phyloP scores from a whole-genome alignment of 257 asterid genomes.

The Scutellaria baicalensis region DNA sequence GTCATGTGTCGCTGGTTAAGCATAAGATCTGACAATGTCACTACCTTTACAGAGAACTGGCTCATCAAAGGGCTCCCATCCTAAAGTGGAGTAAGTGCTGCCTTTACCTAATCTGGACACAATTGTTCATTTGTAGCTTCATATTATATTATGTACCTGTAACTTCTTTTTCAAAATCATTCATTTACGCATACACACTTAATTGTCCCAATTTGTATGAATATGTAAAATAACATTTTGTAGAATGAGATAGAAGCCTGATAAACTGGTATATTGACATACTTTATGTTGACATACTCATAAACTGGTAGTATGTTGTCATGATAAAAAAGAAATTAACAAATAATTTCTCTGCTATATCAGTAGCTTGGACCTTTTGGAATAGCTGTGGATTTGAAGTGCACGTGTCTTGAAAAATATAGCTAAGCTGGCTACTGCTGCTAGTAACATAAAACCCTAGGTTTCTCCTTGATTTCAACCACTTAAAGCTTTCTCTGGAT shows the following conservation, averaged over 20 bases:
- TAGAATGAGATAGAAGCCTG: background rate
- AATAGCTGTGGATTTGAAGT: no score
- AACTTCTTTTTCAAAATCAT: background rate
- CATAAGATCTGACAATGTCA: conserved; percentile 21
- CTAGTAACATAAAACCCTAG: no score
- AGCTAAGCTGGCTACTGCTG: no score
- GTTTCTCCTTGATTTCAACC: no score
- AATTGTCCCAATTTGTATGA: background rate
- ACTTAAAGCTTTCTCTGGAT: no score
- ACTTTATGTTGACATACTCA: no score
- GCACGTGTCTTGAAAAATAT: no score
- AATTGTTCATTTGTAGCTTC: conserved; percentile 1
- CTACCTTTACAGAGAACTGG: conserved; percentile 56
- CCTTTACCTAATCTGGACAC: conserved; percentile 9
- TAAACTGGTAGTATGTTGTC: no score
- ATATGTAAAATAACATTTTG: background rate
- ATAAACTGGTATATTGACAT: no score
- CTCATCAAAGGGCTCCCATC: conserved; percentile 36
- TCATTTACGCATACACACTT: background rate
- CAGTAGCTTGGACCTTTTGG: no score
- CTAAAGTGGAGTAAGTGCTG: conserved; percentile 55
- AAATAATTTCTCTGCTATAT: no score
- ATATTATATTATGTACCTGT: background rate
- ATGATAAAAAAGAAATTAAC: no score
- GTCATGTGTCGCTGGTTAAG: background rate